These are phyloP conservation scores for Aquilaria sinensis DNA, from an alignment of 345 rosid genomes.

Conservation along the genomic window DNA sequence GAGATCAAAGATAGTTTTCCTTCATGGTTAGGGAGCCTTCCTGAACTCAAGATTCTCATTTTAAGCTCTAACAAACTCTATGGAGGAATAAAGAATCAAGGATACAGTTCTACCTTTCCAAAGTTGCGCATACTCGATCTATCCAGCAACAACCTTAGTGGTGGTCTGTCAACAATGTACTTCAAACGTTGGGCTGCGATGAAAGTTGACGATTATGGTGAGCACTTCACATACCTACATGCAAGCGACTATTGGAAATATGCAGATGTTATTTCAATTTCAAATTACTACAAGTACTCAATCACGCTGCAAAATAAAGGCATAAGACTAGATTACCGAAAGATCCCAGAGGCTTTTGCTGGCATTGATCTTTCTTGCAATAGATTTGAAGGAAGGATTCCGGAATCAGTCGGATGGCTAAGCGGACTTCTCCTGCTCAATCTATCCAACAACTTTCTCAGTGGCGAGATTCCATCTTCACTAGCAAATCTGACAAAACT, in stretches of 20 bases:
- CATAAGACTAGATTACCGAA: too few relatives aligned
- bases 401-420: neutral
- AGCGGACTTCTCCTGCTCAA: neutral
- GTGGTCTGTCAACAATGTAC: neutral
- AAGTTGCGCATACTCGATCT: conserved; percentile 5
- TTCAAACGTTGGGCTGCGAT: neutral
- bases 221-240: neutral
- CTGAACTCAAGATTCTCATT: conserved; percentile 6
- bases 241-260: neutral
- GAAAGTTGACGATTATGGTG: neutral
- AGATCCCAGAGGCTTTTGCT: too few relatives aligned
- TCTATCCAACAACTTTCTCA: neutral
- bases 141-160: conserved; percentile 5
- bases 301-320: too few relatives aligned
- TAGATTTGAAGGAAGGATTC: neutral
- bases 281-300: too few relatives aligned
- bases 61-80: conserved; percentile 6
- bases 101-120: neutral
- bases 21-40: conserved; percentile 9
- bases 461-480: too few relatives aligned
- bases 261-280: too few relatives aligned
- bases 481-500: too few relatives aligned
- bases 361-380: neutral
- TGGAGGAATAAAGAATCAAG: neutral
- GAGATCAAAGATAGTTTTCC: conserved; percentile 6